Conservation (phyloP, 345 rosid species). For the Citrus reticulata region DNA sequence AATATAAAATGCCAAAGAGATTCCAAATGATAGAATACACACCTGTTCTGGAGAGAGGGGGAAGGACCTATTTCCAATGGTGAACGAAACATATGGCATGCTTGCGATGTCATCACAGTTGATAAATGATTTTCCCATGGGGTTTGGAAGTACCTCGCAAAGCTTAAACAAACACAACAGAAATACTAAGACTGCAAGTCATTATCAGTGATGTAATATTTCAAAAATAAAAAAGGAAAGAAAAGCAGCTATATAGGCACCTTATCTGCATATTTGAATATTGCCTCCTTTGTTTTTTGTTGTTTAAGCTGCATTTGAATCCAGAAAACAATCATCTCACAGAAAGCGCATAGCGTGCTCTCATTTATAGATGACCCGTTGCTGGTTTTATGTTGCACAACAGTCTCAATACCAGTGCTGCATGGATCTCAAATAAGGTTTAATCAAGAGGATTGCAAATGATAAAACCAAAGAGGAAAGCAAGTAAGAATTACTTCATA, state of each 20-base stretch:
- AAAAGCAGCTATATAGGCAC: conserved; percentile 13
- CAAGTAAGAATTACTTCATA: conserved; percentile 14
- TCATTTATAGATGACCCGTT: conserved; percentile 8
- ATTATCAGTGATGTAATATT: not conserved
- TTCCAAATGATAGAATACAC: not conserved
- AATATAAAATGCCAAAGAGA: not conserved
- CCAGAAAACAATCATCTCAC: conserved; percentile 52
- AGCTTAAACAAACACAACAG: conserved; percentile 25
- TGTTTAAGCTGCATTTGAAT: conserved; percentile 47
- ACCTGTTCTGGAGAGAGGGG: conserved; percentile 52
- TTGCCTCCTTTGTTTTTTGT: conserved; percentile 40
- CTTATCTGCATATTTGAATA: conserved; percentile 39
- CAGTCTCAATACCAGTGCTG: conserved; percentile 29
- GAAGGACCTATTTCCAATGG: conserved; percentile 40
- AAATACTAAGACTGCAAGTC: no score
- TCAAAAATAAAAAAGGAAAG: not conserved
- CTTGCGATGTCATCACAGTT: conserved; percentile 32
- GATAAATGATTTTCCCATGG: conserved; percentile 38
- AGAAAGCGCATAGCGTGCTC: conserved; percentile 37
- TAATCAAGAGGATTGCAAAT: not conserved
- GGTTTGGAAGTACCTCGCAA: conserved; percentile 50
- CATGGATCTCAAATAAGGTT: not conserved
- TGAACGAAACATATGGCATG: conserved; percentile 49
- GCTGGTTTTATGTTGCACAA: conserved; percentile 16
- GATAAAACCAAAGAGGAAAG: not conserved